Base-by-base conservation (phyloP, 164 flowering plant species). In the Buxus sempervirens region DNA sequence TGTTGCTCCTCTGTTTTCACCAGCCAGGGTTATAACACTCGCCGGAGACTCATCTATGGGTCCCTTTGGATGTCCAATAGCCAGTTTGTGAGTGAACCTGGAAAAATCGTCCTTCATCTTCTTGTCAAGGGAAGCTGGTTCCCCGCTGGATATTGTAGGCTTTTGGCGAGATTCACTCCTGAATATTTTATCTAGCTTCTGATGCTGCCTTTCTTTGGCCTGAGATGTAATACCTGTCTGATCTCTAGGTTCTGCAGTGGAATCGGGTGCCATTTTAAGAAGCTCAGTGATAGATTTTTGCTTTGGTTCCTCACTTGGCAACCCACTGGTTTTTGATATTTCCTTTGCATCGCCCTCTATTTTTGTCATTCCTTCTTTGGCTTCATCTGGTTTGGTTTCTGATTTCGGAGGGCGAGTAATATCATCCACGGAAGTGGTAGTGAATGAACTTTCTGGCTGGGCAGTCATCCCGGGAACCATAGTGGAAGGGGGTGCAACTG, bases 1-100 rank as follows among this genome's bases (percentile, higher is more conserved):
- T 18, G 69, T 57, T 59, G 98, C 90, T 72, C 97, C 97, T 78
- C 42, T 87, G 68, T 89, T 94, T 69, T 90, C 96, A n/a, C 96
- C 98, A 20, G 86, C 80, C 8, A 90, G 72, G 41, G 93, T 91
- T 24, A 85, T 68, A 14, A 90, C 77, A 26, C 75, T 78, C 0
- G 73, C 72, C 42, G 80, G 69, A 16, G 36, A 70, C 32, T 77
- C 88, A 23, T 65, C 80, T 38, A 42, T 51, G 41, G 72, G 32
- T 23, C 77, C 66, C 61, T 74, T 67, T 56, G 66, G 59, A 18
- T 67, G 70, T 25, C 66, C 79, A 12, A 63, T 57, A 18, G 81
- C 64, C 72, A 82, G 64, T 76, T 75, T 79, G 13, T 82, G 73
- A 60, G 77, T 62, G 42, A 78, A 65, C 66, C 71, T 82, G 0